Percentiles rank a stretch among this genome's conserved stretches.
Conservation (phyloP, 768 basidiomycete species). For the Tricholoma matsutake region DNA sequence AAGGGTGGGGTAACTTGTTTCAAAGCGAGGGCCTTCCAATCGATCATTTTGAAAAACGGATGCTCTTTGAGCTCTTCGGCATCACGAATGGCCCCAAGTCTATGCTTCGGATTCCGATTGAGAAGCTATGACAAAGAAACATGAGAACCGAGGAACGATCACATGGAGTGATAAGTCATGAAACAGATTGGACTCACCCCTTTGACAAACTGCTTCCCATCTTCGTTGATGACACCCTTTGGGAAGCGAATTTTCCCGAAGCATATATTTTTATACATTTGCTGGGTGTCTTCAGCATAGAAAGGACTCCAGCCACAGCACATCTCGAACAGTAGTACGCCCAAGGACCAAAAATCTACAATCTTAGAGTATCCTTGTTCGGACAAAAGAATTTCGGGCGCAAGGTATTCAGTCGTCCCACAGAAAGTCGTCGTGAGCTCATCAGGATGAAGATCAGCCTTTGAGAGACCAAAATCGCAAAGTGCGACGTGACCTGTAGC, state of each 20-base stretch:
- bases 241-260: constrained; percentile 99
- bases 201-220: constrained; percentile 99
- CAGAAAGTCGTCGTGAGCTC: constrained; percentile 99
- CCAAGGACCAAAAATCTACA: constrained; percentile 97
- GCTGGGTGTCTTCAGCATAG: constrained; percentile 98
- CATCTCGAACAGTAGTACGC: constrained; percentile 98
- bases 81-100: constrained; percentile 87
- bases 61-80: constrained; percentile 95
- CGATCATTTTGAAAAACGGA: constrained; percentile 87
- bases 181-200: constrained; percentile 58
- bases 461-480: constrained; percentile 97
- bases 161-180: not conserved
- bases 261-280: constrained; percentile 99
- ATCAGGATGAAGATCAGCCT: constrained; percentile 89
- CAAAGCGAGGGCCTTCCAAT: constrained; percentile 83
- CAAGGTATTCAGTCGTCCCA: constrained; percentile 97
- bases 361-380: constrained; percentile 98
- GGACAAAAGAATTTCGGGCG: constrained; percentile 96
- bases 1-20: constrained; percentile 96
- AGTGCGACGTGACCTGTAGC: constrained; percentile 98
- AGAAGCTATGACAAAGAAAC: constrained; percentile 59
- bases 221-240: constrained; percentile 93
- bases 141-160: constrained; percentile 16
- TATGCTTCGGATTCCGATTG: constrained; percentile 97
- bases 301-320: constrained; percentile 99